A percentile compares a stretch with the other conserved stretches of the same genome.
Conservation (phyloP, 2,329 filamentous ascomycete species). For the Corinectria fuckeliana region DNA sequence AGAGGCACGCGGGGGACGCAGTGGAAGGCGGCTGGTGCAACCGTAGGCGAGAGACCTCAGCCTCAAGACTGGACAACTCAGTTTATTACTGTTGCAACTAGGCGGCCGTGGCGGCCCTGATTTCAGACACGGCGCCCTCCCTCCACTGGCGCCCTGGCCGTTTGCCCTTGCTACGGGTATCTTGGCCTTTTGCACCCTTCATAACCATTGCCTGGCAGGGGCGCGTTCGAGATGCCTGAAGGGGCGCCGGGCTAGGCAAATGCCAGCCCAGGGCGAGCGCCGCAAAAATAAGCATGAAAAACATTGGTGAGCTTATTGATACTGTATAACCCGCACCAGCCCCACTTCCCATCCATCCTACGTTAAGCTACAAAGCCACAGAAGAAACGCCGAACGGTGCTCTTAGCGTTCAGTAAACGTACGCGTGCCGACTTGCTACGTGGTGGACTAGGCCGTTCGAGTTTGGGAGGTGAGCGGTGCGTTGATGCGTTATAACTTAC, state of each 20-base stretch:
- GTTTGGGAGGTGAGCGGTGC: not conserved
- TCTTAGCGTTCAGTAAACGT: not conserved
- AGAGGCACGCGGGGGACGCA: slow-evolving; percentile 1
- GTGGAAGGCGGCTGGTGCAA: not conserved
- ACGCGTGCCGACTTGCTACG: not conserved
- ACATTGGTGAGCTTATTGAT: slow-evolving; percentile 4
- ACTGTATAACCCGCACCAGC: not conserved
- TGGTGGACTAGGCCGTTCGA: slow-evolving; percentile 3
- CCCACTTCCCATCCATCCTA: not conserved
- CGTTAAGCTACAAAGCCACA: not conserved
- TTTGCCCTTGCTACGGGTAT: slow-evolving; percentile 30
- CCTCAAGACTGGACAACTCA: not conserved
- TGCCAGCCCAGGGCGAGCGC: slow-evolving; percentile 28
- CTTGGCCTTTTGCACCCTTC: not conserved
- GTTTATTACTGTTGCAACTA: no score
- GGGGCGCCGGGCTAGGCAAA: slow-evolving; percentile 28
- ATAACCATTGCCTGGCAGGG: slow-evolving; percentile 11
- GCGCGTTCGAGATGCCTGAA: slow-evolving; percentile 25
- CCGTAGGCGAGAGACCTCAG: not conserved
- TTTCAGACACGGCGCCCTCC: slow-evolving; percentile 25
- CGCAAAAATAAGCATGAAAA: slow-evolving; percentile 14
- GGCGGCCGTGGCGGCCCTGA: not conserved
- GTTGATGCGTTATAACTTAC: slow-evolving; percentile 2
- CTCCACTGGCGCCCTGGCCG: not conserved
- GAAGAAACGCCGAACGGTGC: not conserved